phyloP scores from a whole-genome alignment of 306 rosid species.

The Pyrus communis region DNA sequence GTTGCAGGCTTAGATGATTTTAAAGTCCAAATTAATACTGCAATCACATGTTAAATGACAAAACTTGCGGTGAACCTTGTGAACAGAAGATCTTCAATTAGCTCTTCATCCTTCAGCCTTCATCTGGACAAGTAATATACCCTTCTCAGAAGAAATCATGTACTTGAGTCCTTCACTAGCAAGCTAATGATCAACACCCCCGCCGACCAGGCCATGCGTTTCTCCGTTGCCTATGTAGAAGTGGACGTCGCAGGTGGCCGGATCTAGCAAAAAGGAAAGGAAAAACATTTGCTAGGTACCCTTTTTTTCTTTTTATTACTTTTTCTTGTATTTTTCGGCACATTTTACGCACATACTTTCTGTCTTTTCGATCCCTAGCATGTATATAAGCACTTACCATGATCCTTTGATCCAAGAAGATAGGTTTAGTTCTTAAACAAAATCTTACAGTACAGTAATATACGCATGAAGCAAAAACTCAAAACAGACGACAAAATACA shows the following conservation, averaged over 20 bases:
- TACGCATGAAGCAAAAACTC: background rate
- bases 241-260: background rate
- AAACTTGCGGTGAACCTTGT: background rate
- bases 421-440: background rate
- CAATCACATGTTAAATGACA: background rate
- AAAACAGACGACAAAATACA: background rate
- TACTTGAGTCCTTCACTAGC: too few species aligned
- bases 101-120: background rate
- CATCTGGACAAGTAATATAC: background rate
- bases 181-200: background rate
- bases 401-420: too few species aligned
- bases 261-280: background rate
- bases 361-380: background rate
- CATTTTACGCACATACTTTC: background rate
- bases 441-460: background rate
- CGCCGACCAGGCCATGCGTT: background rate
- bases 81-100: background rate
- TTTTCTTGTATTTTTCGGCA: too few species aligned
- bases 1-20: background rate
- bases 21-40: background rate
- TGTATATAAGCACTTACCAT: too few species aligned
- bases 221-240: background rate
- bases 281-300: background rate
- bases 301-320: too few species aligned
- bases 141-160: background rate